These are phyloP conservation scores for Candida coleopterorum DNA, from an alignment of 805 yeast species.

Conservation along the genomic window DNA sequence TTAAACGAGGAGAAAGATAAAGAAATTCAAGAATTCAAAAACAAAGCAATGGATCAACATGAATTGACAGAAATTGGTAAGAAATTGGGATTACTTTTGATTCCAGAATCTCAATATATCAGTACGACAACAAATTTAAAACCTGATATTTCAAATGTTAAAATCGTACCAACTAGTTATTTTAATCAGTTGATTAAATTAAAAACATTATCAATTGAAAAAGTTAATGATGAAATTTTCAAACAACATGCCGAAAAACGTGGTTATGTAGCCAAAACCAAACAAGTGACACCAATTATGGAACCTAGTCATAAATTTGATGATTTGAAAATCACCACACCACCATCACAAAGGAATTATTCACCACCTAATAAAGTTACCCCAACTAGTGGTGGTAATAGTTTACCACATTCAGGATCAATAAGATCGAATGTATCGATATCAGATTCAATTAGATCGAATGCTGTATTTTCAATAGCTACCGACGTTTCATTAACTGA, in stretches of 20 bases:
- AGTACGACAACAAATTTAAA: slow-evolving; percentile 56
- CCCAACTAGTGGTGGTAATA: not conserved
- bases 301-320: slow-evolving; percentile 17
- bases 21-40: slow-evolving; percentile 12
- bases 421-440: slow-evolving; percentile 27
- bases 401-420: slow-evolving; percentile 17
- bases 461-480: slow-evolving; percentile 40
- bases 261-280: slow-evolving; percentile 39
- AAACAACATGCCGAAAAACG: slow-evolving; percentile 44
- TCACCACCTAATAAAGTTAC: not conserved
- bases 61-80: slow-evolving; percentile 38
- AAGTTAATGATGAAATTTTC: slow-evolving; percentile 42
- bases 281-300: slow-evolving; percentile 18
- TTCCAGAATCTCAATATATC: slow-evolving; percentile 57
- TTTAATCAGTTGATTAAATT: slow-evolving; percentile 52
- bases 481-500: slow-evolving; percentile 65
- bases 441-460: slow-evolving; percentile 29
- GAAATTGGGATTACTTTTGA: slow-evolving; percentile 44
- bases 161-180: slow-evolving; percentile 60
- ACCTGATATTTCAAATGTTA: slow-evolving; percentile 54
- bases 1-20: slow-evolving; percentile 13
- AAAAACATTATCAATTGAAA: slow-evolving; percentile 40
- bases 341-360: slow-evolving; percentile 4
- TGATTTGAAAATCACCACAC: no score
- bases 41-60: slow-evolving; percentile 15